Conservation (phyloP, 768 basidiomycete genomes). For the Suillus subluteus region DNA sequence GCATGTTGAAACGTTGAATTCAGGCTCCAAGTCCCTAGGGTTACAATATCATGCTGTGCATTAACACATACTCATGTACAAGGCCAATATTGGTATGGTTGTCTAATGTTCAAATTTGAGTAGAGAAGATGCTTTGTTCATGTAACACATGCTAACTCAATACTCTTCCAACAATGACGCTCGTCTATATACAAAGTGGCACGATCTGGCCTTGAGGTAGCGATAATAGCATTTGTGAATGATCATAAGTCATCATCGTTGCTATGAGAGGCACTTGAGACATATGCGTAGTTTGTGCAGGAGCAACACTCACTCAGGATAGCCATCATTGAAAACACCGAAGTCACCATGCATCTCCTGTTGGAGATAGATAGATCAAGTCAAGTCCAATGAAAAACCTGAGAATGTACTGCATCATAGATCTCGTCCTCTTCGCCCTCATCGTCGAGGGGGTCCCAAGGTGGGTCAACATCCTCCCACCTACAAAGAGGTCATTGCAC, state of each 20-base stretch:
- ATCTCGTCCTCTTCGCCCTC: slow-evolving; percentile 29
- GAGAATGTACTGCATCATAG: slow-evolving; percentile 1
- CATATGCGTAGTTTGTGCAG: not conserved
- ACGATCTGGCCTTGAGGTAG: not conserved
- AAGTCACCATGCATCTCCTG: slow-evolving; percentile 5
- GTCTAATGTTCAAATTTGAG: not conserved
- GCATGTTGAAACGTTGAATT: not conserved
- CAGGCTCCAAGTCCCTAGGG: not conserved
- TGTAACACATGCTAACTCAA: not conserved
- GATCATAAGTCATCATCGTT: not conserved
- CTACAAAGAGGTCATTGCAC: slow-evolving; percentile 12
- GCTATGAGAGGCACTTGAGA: no score
- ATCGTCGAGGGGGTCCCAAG: slow-evolving; percentile 31
- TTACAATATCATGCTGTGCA: not conserved
- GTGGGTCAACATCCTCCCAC: slow-evolving; percentile 22
- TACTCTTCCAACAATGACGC: not conserved
- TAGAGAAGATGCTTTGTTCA: not conserved
- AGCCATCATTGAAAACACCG: slow-evolving; percentile 7
- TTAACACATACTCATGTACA: not conserved
- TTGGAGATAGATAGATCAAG: not conserved
- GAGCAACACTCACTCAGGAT: slow-evolving; percentile 4
- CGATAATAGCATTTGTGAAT: not conserved
- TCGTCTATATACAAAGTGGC: not conserved
- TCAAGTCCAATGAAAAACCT: not conserved
- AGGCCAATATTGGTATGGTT: not conserved